Percentiles rank a stretch among this genome's conserved stretches.
phyloP scores from a whole-genome alignment of 805 yeast species.

The Suhomyces tanzawaensis region DNA sequence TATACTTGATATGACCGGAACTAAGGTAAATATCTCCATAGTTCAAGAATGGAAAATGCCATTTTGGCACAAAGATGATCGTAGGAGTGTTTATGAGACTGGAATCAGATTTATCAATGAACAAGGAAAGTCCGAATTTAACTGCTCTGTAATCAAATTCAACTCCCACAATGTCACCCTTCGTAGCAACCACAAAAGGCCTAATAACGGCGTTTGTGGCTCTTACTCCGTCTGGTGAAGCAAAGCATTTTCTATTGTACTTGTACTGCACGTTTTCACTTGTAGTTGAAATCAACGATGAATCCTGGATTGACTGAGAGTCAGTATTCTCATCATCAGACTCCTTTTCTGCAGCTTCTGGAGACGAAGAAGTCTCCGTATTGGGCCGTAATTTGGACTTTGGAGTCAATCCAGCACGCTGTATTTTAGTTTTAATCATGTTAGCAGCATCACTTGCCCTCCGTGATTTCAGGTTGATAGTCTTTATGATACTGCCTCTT shows the following conservation, averaged over 20 bases:
- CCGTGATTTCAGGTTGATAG: slow-evolving; percentile 1
- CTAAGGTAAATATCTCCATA: slow-evolving; percentile 48
- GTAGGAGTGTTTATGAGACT: slow-evolving; percentile 50
- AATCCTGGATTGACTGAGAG: slow-evolving; percentile 17
- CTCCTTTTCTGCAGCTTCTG: slow-evolving; percentile 2
- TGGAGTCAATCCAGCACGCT: neutral
- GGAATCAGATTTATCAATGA: neutral
- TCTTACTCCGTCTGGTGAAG: slow-evolving; percentile 61
- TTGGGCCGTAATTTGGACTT: neutral
- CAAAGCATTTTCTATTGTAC: slow-evolving; percentile 34
- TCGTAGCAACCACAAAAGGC: slow-evolving; percentile 67
- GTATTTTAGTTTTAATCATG: slow-evolving; percentile 1
- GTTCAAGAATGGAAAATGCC: slow-evolving; percentile 60
- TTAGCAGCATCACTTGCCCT: slow-evolving; percentile 6
- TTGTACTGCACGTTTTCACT: slow-evolving; percentile 21
- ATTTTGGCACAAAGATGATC: slow-evolving; percentile 63
- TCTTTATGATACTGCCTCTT: slow-evolving; percentile 8
- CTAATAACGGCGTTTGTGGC: slow-evolving; percentile 74
- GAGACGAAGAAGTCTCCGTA: neutral
- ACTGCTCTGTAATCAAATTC: slow-evolving; percentile 56
- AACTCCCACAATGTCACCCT: slow-evolving; percentile 54
- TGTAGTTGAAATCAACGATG: slow-evolving; percentile 23
- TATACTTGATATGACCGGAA: slow-evolving; percentile 56
- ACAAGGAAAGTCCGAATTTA: slow-evolving; percentile 32
- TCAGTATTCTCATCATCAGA: slow-evolving; percentile 11